A percentile compares a stretch with the other conserved stretches of the same genome.
phyloP scores from a whole-genome alignment of 1,284 basidiomycete species.

The Omphalotus olearius region DNA sequence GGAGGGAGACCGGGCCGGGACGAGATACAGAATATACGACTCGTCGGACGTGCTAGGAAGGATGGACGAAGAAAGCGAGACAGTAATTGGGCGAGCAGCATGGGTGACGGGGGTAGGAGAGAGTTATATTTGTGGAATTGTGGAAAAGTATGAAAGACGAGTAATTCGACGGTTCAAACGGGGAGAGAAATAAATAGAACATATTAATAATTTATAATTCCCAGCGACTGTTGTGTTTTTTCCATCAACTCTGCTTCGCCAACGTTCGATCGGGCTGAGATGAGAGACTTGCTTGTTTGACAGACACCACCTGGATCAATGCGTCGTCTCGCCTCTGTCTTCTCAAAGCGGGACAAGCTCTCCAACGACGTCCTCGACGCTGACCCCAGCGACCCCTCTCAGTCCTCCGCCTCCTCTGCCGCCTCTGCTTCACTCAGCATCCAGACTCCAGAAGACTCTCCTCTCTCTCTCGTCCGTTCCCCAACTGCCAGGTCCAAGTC shows the following conservation, averaged over 20 bases:
- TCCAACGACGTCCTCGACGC: conserved; percentile 12
- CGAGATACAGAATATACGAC: conserved; percentile 55
- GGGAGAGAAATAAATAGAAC: conserved; percentile 28
- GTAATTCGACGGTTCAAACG: conserved; percentile 48
- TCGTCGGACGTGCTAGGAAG: conserved; percentile 54
- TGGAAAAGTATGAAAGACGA: conserved; percentile 60
- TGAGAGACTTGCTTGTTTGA: too few relatives aligned
- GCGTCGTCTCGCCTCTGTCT: conserved; percentile 52
- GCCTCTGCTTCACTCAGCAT: conserved; percentile 53
- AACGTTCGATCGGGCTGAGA: background rate
- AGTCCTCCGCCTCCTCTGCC: conserved; percentile 57
- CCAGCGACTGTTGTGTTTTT: background rate
- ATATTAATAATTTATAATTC: background rate
- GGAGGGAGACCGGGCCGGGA: conserved; percentile 35
- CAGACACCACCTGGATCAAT: conserved; percentile 23
- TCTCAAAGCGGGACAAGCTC: conserved; percentile 50
- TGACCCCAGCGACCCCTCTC: conserved; percentile 27
- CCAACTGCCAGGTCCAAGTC: conserved; percentile 31
- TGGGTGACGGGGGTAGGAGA: conserved; percentile 47
- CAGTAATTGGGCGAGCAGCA: conserved; percentile 45
- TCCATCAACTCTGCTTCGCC: background rate
- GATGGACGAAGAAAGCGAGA: conserved; percentile 43
- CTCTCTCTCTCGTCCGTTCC: conserved; percentile 24
- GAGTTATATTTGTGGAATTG: conserved; percentile 44
- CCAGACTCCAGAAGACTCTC: conserved; percentile 57